phyloP scores from a whole-genome alignment of 148 eudicot species.

The Amaranthus cruentus region DNA sequence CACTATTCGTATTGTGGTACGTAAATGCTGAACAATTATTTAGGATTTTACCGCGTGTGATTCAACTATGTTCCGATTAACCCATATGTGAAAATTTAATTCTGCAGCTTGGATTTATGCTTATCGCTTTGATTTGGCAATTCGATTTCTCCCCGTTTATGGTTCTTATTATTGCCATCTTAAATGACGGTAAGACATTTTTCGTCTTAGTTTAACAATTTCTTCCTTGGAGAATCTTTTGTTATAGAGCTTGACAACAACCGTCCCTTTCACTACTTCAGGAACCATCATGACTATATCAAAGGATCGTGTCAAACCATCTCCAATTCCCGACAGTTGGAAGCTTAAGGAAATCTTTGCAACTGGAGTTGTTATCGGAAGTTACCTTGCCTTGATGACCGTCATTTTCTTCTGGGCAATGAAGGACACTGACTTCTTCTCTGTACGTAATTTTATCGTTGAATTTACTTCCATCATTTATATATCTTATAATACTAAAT shows the following conservation, averaged over 20 bases:
- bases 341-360: conserved; percentile 89
- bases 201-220: neutral
- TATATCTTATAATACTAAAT: neutral
- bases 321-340: conserved; percentile 97
- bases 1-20: conserved; percentile 98
- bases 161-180: conserved; percentile 96
- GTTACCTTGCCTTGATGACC: conserved; percentile 84
- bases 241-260: neutral
- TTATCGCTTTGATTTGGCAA: conserved; percentile 93
- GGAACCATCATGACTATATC: conserved; percentile 98
- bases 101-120: conserved; percentile 85
- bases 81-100: neutral
- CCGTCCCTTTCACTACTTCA: conserved; percentile 14
- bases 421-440: conserved; percentile 70
- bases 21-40: conserved; percentile 23
- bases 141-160: conserved; percentile 96
- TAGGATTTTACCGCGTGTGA: neutral
- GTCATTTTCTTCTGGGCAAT: conserved; percentile 85
- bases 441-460: conserved; percentile 37
- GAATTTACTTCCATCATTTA: too few relatives aligned
- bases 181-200: conserved; percentile 67
- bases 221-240: neutral
- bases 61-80: neutral
- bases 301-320: conserved; percentile 93
- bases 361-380: conserved; percentile 87